Conservation (phyloP, 352 stramenopile species). For the Blastocystis sp. region DNA sequence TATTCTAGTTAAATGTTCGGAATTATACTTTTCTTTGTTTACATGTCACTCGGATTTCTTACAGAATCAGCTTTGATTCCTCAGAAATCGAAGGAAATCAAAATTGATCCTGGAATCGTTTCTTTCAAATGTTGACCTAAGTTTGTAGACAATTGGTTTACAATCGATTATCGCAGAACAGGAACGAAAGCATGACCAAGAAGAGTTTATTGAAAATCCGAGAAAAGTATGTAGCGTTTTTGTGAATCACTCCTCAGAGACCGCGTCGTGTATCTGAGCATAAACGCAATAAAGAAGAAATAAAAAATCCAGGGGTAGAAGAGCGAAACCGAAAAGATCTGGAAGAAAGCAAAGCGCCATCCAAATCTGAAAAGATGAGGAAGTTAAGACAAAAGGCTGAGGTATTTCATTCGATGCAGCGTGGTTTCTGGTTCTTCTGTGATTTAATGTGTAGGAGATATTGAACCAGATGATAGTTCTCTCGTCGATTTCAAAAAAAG, state of each 20-base stretch:
- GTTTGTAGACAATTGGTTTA: conserved; percentile 73
- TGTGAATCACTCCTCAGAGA: neutral
- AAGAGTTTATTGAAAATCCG: neutral
- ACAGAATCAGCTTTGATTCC: conserved; percentile 78
- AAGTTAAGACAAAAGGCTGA: conserved; percentile 18
- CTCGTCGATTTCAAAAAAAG: conserved; percentile 29
- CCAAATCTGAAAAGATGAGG: conserved; percentile 11
- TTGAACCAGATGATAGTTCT: neutral
- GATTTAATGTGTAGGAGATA: conserved; percentile 2
- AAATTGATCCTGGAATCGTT: conserved; percentile 70
- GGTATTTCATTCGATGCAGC: neutral
- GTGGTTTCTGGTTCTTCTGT: neutral
- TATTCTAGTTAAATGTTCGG: neutral
- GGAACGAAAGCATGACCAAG: conserved; percentile 11
- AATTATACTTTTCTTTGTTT: conserved; percentile 21
- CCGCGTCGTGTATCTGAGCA: neutral
- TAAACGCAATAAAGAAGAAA: neutral
- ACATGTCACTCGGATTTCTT: conserved; percentile 79
- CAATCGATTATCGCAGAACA: conserved; percentile 61
- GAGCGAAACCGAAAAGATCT: conserved; percentile 17
- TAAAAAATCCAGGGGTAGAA: conserved; percentile 17
- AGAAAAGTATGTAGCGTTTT: neutral
- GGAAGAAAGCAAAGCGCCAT: conserved; percentile 8
- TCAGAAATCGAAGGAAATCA: conserved; percentile 78
- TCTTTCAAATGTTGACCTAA: neutral